Evolutionary conservation across 2,329 filamentous ascomycete genomes (phyloP).

Genomic region (Rugonectria rugulosa): DNA sequence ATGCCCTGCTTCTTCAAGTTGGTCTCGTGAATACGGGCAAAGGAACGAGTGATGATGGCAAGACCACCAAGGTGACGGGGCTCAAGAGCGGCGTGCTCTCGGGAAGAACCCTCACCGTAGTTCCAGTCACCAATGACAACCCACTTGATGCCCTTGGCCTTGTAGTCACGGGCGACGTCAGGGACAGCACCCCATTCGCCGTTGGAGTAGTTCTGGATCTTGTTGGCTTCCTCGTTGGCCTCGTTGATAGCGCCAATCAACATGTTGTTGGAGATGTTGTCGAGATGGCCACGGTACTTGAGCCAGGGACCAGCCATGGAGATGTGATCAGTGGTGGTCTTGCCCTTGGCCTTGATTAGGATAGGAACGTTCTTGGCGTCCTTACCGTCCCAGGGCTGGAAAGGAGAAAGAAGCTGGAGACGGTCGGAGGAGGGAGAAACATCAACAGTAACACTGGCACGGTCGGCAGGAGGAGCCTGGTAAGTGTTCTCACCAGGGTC

Average conservation of each 20-base stretch:
- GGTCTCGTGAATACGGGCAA: constrained; percentile 99
- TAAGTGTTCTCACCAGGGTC: constrained; percentile 94
- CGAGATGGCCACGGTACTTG: constrained; percentile 98
- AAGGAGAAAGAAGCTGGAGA: constrained; percentile 89
- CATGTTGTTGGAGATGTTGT: constrained; percentile 99
- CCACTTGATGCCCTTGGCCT: constrained; percentile 95
- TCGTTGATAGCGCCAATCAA: constrained; percentile 96
- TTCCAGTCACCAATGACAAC: constrained; percentile 99
- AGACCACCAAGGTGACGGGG: constrained; percentile 96
- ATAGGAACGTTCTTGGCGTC: constrained; percentile 86
- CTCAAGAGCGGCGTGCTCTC: constrained; percentile 98
- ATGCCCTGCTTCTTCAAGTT: constrained; percentile 99
- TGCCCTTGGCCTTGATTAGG: constrained; percentile 96
- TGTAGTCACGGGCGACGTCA: constrained; percentile 96
- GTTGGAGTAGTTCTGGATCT: constrained; percentile 89
- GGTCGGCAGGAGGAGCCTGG: constrained; percentile 89
- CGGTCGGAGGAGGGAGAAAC: constrained; percentile 92
- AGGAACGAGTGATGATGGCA: constrained; percentile 93
- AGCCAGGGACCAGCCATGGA: constrained; percentile 96
- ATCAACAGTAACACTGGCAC: constrained; percentile 74
- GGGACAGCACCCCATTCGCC: constrained; percentile 89
- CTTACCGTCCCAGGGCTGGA: constrained; percentile 90
- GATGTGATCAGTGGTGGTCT: constrained; percentile 99
- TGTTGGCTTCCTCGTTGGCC: constrained; percentile 97
- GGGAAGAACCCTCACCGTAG: constrained; percentile 96